phyloP scores from a whole-genome alignment of 495 filamentous ascomycete species.

The Penicillium taxi region DNA sequence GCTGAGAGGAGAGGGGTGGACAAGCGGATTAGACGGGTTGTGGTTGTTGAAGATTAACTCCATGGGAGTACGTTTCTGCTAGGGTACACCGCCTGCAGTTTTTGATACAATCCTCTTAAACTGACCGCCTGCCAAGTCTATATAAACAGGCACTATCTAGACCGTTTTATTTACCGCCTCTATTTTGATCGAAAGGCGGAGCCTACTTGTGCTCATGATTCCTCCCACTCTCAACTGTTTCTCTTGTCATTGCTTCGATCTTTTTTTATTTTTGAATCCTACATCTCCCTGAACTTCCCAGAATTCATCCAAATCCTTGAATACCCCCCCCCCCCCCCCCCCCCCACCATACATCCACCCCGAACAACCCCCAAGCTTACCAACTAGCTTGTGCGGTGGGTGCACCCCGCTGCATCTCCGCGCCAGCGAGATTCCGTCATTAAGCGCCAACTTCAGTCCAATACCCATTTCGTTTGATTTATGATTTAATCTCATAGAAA shows the following conservation, averaged over 20 bases:
- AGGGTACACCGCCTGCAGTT: slow-evolving; percentile 17
- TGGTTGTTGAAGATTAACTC: slow-evolving; percentile 2
- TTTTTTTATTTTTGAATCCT: no score
- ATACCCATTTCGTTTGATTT: no score
- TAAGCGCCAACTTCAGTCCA: no score
- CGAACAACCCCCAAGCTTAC: slow-evolving; percentile 9
- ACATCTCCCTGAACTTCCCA: no score
- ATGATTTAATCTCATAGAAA: no score
- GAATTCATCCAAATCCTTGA: no score
- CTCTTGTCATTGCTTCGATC: no score
- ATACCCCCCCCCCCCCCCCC: neutral
- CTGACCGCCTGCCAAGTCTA: neutral
- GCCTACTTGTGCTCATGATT: no score
- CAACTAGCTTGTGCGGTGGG: slow-evolving; percentile 16
- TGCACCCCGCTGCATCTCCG: slow-evolving; percentile 24
- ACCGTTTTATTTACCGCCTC: no score
- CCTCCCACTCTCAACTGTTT: no score
- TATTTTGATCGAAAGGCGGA: no score
- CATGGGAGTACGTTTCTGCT: slow-evolving; percentile 23
- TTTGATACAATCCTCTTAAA: slow-evolving; percentile 1
- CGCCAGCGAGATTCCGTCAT: slow-evolving; percentile 12
- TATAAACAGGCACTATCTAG: neutral
- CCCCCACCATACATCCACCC: neutral
- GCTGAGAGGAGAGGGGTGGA: slow-evolving; percentile 26
- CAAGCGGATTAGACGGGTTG: slow-evolving; percentile 18